Conservation (phyloP, 768 basidiomycete species). For the Boletales sp. region DNA sequence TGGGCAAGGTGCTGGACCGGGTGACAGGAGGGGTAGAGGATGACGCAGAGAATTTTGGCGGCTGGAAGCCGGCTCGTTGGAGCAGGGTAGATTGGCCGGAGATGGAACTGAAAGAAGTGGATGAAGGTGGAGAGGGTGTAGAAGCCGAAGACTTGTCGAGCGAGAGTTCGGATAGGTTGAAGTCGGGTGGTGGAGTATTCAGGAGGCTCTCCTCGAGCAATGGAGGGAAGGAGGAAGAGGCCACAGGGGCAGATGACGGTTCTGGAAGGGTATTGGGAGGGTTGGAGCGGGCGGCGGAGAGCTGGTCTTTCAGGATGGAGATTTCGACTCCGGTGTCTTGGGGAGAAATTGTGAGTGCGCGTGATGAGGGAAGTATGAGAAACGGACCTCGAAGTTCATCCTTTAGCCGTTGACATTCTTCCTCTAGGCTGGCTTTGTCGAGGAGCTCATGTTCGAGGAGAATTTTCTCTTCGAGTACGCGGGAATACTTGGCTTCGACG, state of each 20-base stretch:
- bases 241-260: conserved; percentile 24
- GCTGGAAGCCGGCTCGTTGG: conserved; percentile 48
- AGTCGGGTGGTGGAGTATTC: conserved; percentile 55
- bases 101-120: conserved; percentile 29
- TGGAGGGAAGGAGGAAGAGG: conserved; percentile 34
- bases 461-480: conserved; percentile 94
- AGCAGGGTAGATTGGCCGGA: conserved; percentile 47
- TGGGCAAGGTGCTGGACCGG: conserved; percentile 57
- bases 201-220: conserved; percentile 54
- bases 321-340: conserved; percentile 85
- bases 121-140: conserved; percentile 32
- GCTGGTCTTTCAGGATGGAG: conserved; percentile 75
- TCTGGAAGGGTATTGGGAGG: conserved; percentile 27
- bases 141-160: conserved; percentile 38
- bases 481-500: conserved; percentile 84
- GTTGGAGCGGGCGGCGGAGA: conserved; percentile 39
- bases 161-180: conserved; percentile 56
- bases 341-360: conserved; percentile 1
- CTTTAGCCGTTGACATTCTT: conserved; percentile 84
- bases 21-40: conserved; percentile 48
- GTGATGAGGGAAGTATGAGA: conserved; percentile 7
- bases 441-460: conserved; percentile 93
- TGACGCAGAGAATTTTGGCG: conserved; percentile 37
- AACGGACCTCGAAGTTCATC: conserved; percentile 90
- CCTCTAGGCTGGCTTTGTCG: conserved; percentile 86